These are phyloP conservation scores for Aspergillus sp. DNA, from an alignment of 2,329 filamentous ascomycete species.

Conservation along the genomic window DNA sequence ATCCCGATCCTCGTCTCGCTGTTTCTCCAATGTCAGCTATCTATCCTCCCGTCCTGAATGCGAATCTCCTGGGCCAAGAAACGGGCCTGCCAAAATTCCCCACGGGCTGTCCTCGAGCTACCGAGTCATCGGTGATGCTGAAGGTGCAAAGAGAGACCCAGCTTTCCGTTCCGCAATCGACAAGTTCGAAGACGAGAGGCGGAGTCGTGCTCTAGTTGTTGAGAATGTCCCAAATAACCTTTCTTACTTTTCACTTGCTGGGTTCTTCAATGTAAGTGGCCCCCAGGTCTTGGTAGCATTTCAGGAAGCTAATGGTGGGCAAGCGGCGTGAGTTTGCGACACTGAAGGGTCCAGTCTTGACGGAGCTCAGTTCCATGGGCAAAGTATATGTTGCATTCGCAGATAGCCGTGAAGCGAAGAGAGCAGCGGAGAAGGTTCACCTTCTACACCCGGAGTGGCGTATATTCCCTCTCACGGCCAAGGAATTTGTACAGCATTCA, in stretches of 20 bases:
- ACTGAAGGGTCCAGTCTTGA: constrained; percentile 39
- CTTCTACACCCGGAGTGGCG: constrained; percentile 49
- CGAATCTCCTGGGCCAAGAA: constrained; percentile 13
- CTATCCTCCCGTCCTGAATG: constrained; percentile 20
- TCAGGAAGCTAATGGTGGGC: not conserved
- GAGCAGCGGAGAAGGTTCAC: constrained; percentile 49
- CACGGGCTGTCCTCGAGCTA: constrained; percentile 17
- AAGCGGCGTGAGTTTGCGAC: constrained; percentile 36
- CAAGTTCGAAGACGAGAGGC: constrained; percentile 26
- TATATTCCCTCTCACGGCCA: constrained; percentile 46
- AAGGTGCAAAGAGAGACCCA: constrained; percentile 9
- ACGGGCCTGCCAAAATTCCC: constrained; percentile 8
- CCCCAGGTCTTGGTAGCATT: not conserved
- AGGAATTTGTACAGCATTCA: constrained; percentile 44
- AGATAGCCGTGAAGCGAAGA: constrained; percentile 61
- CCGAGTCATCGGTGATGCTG: constrained; percentile 23
- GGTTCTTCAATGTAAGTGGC: constrained; percentile 37
- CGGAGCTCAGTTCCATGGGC: constrained; percentile 35
- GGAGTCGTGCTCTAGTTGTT: constrained; percentile 31
- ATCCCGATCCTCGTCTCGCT: constrained; percentile 10
- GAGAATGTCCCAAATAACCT: constrained; percentile 31
- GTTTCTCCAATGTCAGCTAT: constrained; percentile 16
- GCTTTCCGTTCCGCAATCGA: constrained; percentile 13
- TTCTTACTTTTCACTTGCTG: constrained; percentile 34
- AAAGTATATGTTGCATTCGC: constrained; percentile 57